Evolutionary conservation across 148 eudicot species (phyloP).

Genomic region (Beta vulgaris): DNA sequence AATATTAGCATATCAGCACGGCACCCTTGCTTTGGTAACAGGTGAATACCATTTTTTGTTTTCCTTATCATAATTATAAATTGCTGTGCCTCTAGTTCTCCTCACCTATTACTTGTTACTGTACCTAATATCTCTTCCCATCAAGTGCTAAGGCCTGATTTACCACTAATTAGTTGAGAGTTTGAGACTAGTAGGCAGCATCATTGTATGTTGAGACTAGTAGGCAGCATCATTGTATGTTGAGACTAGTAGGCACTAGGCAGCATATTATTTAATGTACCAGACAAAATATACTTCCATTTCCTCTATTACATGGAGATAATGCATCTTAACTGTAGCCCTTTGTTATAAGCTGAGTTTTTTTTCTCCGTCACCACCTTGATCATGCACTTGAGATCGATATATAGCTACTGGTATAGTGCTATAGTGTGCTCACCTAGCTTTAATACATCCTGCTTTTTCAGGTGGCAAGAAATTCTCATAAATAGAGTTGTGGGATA

Average conservation of each 20-base stretch:
- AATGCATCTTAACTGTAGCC: too few species aligned
- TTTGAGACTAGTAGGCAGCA: slow-evolving; percentile 1
- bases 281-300: too few species aligned
- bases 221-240: too few species aligned
- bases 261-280: too few species aligned
- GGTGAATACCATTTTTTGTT: slow-evolving; percentile 35
- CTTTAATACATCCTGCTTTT: slow-evolving; percentile 2
- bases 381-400: neutral
- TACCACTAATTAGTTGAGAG: neutral
- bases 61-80: neutral
- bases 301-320: too few species aligned
- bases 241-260: neutral
- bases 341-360: neutral
- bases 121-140: neutral
- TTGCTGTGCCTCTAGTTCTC: neutral
- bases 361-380: neutral
- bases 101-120: neutral
- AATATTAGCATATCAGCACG: slow-evolving; percentile 91
- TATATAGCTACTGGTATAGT: neutral
- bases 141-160: neutral
- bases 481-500: slow-evolving; percentile 95
- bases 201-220: too few species aligned
- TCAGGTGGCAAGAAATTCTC: slow-evolving; percentile 98
- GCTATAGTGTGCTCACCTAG: slow-evolving; percentile 2
- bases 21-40: slow-evolving; percentile 93